Evolutionary conservation across 2,329 filamentous ascomycete genomes (phyloP).

Genomic region (Penicillium verrucosum): DNA sequence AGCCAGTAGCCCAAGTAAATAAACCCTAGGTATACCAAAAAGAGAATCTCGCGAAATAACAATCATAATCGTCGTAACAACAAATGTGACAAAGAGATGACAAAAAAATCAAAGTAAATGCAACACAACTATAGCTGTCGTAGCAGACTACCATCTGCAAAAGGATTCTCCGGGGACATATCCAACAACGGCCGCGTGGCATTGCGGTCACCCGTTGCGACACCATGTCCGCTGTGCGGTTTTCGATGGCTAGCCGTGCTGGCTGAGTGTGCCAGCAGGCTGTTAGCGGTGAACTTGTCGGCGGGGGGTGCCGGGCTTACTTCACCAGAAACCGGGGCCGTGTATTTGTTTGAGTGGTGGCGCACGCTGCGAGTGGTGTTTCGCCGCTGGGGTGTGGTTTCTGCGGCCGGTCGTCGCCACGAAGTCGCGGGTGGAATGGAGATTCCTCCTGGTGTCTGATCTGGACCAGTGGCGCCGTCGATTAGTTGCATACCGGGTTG

Average conservation of each 20-base stretch:
- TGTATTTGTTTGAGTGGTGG: slow-evolving; percentile 13
- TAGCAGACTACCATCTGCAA: slow-evolving; percentile 46
- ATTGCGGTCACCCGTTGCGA: slow-evolving; percentile 41
- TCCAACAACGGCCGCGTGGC: slow-evolving; percentile 45
- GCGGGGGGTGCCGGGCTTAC: slow-evolving; percentile 12
- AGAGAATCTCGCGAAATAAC: background rate
- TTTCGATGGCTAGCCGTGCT: slow-evolving; percentile 14
- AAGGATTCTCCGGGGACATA: slow-evolving; percentile 40
- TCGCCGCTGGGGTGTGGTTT: slow-evolving; percentile 17
- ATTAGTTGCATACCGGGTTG: slow-evolving; percentile 39
- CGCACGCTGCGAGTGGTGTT: slow-evolving; percentile 35
- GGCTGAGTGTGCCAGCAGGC: slow-evolving; percentile 35
- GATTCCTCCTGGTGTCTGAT: slow-evolving; percentile 33
- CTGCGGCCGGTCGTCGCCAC: slow-evolving; percentile 35
- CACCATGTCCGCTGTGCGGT: slow-evolving; percentile 35
- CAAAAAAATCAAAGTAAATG: background rate
- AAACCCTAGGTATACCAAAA: background rate
- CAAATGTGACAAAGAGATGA: background rate
- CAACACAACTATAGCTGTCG: slow-evolving; percentile 26
- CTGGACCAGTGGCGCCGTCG: slow-evolving; percentile 42
- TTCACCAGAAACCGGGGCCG: slow-evolving; percentile 9
- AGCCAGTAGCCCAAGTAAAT: background rate
- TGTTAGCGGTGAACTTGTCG: slow-evolving; percentile 35
- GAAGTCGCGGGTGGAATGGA: slow-evolving; percentile 39
- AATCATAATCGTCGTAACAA: background rate